These are phyloP conservation scores for Fusarium burgessii DNA, from an alignment of 2,329 filamentous ascomycete genomes.

Conservation along the genomic window DNA sequence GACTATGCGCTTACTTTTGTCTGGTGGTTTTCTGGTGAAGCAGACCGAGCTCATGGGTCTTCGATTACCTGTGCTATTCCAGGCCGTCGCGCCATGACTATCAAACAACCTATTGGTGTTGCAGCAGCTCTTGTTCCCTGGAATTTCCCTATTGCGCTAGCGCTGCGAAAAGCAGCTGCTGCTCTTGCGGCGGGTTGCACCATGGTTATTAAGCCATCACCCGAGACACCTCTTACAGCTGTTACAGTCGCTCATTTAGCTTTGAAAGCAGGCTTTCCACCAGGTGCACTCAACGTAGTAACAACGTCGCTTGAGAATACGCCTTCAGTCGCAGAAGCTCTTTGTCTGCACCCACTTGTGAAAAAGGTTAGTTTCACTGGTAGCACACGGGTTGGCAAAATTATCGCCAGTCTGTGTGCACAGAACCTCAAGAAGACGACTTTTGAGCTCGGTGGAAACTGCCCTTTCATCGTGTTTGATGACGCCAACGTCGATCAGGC, in stretches of 20 bases:
- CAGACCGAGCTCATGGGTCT: constrained; percentile 61
- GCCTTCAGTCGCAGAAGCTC: constrained; percentile 57
- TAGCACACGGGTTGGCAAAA: constrained; percentile 76
- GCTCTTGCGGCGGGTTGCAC: constrained; percentile 81
- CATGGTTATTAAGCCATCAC: constrained; percentile 79
- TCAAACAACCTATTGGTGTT: constrained; percentile 66
- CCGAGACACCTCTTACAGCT: constrained; percentile 79
- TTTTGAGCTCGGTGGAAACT: constrained; percentile 79
- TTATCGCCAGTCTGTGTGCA: constrained; percentile 70
- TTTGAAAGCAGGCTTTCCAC: constrained; percentile 77
- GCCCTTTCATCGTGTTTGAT: constrained; percentile 73
- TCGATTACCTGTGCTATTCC: constrained; percentile 61
- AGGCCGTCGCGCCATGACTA: constrained; percentile 71
- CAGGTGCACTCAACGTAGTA: constrained; percentile 72
- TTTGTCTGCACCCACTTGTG: constrained; percentile 59
- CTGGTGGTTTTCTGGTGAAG: constrained; percentile 69
- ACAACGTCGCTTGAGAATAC: constrained; percentile 59
- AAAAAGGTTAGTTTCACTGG: constrained; percentile 83
- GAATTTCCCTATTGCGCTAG: constrained; percentile 71
- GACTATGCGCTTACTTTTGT: constrained; percentile 66
- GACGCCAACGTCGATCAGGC: constrained; percentile 64
- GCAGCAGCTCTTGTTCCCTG: constrained; percentile 54
- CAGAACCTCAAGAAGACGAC: constrained; percentile 74
- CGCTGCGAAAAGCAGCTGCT: constrained; percentile 60
- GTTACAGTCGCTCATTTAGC: constrained; percentile 76